Base-by-base conservation (phyloP, 805 yeast species). In the Ogataea allantospora region DNA sequence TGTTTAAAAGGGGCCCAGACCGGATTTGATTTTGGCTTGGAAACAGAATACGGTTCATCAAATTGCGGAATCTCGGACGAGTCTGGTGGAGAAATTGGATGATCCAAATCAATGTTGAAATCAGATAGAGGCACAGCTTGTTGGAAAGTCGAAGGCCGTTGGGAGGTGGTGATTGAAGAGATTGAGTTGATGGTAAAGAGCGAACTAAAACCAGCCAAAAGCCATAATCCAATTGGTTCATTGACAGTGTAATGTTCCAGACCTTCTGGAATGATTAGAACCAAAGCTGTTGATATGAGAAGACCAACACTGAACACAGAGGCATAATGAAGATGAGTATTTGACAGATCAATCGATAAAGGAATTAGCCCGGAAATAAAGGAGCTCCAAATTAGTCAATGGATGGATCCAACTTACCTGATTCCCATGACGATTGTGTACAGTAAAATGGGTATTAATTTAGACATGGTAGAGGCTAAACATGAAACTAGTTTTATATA, bases 221-320 rank as follows among this genome's bases (percentile, higher is more conserved):
- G 53, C 22, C 77, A 57, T 3, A 72, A 29, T 1, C 86, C 85
- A 25, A 75, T 56, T 10, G 60, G 55, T 13, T 53, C 51, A 4
- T 37, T 37, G 8, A 43, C 52, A 1, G 46, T 42, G 26, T 48
- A 44, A 34, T 44, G 67, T 43, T 70, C 76, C 13, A 76, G 64
- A 3, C 86, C 87, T 54, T 82, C 88, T 1, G 88, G 88, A 13
- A 82, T 68, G 17, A 82, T 73, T 12, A 82, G 63, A 7, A 73
- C 65, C 37, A 80, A 56, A 1, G 83, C 68, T 0, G 87, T 73
- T 5, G 86, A 79, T 5, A 80, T 60, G 35, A 82, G 64, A 14
- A 82, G 60, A 1, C 88, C 88, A 48, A 72, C 67, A 37, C 83
- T 78, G 33, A 79, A 60, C 9, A 71, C 60, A 2, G 84, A 72